Evolutionary conservation across 2,329 filamentous ascomycete genomes (phyloP), one percentile per base, ranked within the genome.

Genomic region (Beauveria scarabaeidicola): DNA sequence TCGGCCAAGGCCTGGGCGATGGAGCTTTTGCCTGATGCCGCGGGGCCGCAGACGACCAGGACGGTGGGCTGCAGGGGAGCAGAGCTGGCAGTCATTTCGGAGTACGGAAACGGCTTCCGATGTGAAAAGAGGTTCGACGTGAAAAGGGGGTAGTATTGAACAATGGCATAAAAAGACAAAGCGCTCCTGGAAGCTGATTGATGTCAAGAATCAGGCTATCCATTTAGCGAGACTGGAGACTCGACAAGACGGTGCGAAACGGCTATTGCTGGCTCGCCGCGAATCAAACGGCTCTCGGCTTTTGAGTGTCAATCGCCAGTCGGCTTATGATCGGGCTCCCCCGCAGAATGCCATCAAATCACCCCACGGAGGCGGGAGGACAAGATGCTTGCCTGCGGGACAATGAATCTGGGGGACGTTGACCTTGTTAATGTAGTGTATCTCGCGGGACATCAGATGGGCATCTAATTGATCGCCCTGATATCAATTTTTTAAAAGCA

Each of bases 31-130:
- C 59, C 59, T 8, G 52, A 58, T 9, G 52, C 59, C 41, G 59
- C 59, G 5, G 59, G 54, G 41, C 59, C 59, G 38, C 59, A 61
- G 9, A 61, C 59, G 19, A 61, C 55, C 9, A 61, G 47, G 11
- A 61, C 59, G 11, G 44, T 40, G 11, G 29, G 52, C 21, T 51
- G 44, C 52, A 25, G 48, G 17, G 47, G 36, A 44, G 21, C 11
- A 19, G 23, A 38, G 23, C 46, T 58, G n/a, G 38, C 47, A 3
- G 55, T 51, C 55, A 58, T 58, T 44, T 52, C 23, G 55, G 47
- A 15, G 23, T 19, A 19, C 53, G 54, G 46, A 32, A 17, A 36
- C 29, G 10, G n/a, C n/a, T 43, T 21, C 55, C 47, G 38, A 15
- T 17, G 38, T 17, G 32, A 32, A 41, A 36, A 13, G 13, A 36